Evolutionary conservation across 1,284 basidiomycete species (phyloP), one percentile per base, ranked within the genome.

Genomic region (Irpex sp.): DNA sequence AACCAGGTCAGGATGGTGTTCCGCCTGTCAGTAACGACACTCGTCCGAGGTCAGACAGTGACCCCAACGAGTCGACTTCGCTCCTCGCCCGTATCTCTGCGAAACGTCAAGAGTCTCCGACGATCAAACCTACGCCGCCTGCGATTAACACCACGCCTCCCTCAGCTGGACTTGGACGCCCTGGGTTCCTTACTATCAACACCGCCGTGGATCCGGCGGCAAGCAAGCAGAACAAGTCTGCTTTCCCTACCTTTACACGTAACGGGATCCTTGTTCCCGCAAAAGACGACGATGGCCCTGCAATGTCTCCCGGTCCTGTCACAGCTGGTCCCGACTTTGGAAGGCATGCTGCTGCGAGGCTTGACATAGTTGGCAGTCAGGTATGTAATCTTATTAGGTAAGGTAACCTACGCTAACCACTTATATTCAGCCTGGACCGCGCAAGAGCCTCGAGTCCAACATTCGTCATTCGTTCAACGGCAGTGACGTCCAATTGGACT

Each of bases 241-340:
- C 90, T 0, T 92, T 90, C 69, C 90, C 90, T 4, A 83, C 88
- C 5, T 91, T 90, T 71, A 79, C 89, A 7, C 85, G 87, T 70
- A 91, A 90, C 68, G 87, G 86, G 19, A 82, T 90, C 61, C 76
- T 91, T 66, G 78, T 90, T 63, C 83, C 85, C n/a, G 78, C 85
- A 33, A 78, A 81, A 46, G 88, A 89, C 58, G 84, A 89, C 58
- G 84, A 83, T 55, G 75, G 80, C 33, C 76, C 81, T 35, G 80
- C 82, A 61, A 84, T 88, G 71, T 90, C 88, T n/a, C 89, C 90
- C 61, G 87, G 83, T 55, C 90, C 90, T 51, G 83, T 91, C 64
- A 93, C 90, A 62, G 90, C 90, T 60, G 90, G 90, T 59, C 91
- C 90, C 63, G 90, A 93, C 74, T 79, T 93, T 57, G 90, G 90